Evolutionary conservation across 441 rosid genomes (phyloP), one percentile per base, ranked within the genome.

Genomic region (Aquilaria agallochum): DNA sequence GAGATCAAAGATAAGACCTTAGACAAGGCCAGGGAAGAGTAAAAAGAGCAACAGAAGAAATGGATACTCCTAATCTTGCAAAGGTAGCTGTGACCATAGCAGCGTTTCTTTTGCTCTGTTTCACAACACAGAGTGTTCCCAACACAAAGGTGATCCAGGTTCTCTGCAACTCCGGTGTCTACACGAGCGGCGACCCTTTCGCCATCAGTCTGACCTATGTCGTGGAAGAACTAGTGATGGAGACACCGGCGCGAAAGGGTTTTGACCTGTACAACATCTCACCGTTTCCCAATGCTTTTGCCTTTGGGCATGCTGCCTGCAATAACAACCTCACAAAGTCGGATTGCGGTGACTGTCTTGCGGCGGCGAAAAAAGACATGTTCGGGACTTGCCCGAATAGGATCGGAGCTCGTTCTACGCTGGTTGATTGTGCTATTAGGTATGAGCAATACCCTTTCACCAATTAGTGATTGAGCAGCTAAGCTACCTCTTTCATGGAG

Each of bases 401-500:
- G 60, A 81, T 76, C 50, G 87, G 85, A 42, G 76, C 69, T 49
- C 85, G 83, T n/a, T 76, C 71, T 4, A 72, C 68, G 72, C 87
- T 83, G 10, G 53, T 46, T 51, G 92, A 81, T 71, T 86, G 87
- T 60, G 57, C 71, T 2, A 75, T 86, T 62, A 76, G 92, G 85
- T 86, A 83, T 40, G 92, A 86, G 83, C 84, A 83, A 64, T 81
- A 79, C 49, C 83, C 89, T 8, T 78, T 86, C 9, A 55, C 10
- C 50, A 77, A 74, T 56, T 79, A 55, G 10, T 40, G 45, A 7
- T 40, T 5, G 42, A 5, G 42, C 42, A 4, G 5, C 7, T 36
- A 36, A 36, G 27, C 27, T 20, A 20, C 27, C 27, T 20, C 27
- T 5, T 40, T 40, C 45, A 10, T 55, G 27, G 10, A 44, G n/a